Evolutionary conservation across 306 rosid genomes (phyloP).

Genomic region (Albizia julibrissin): DNA sequence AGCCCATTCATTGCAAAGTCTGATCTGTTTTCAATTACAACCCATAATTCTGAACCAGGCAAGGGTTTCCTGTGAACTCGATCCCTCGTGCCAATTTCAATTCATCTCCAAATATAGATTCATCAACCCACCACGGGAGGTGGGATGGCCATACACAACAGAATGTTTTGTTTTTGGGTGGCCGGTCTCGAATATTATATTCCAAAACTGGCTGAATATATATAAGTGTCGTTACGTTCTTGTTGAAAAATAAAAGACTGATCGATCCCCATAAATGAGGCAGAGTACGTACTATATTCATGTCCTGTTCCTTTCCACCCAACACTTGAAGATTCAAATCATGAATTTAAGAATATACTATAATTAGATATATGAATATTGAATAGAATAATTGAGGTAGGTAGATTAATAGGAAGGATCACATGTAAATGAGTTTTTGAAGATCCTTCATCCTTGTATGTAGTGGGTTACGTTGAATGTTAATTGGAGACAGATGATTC

Average conservation of each 20-base stretch:
- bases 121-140: background rate
- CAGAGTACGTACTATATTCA: background rate
- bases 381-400: too few species aligned
- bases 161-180: background rate
- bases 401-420: too few species aligned
- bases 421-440: too few species aligned
- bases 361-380: too few species aligned
- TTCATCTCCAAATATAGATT: background rate
- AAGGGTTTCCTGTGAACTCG: too few species aligned
- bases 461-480: too few species aligned
- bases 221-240: background rate
- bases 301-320: background rate
- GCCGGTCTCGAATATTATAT: background rate
- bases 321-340: background rate
- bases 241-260: background rate
- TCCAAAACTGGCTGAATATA: background rate
- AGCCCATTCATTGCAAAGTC: background rate
- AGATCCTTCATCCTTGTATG: too few species aligned
- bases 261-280: background rate
- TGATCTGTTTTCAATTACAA: background rate
- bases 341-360: too few species aligned
- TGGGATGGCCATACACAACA: background rate
- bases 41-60: background rate
- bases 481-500: too few species aligned
- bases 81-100: too few species aligned